A percentile compares a stretch with the other conserved stretches of the same genome.
Evolutionary conservation across 129 eudicot genomes (phyloP).

Genomic region (Gnaphalium uliginosum): DNA sequence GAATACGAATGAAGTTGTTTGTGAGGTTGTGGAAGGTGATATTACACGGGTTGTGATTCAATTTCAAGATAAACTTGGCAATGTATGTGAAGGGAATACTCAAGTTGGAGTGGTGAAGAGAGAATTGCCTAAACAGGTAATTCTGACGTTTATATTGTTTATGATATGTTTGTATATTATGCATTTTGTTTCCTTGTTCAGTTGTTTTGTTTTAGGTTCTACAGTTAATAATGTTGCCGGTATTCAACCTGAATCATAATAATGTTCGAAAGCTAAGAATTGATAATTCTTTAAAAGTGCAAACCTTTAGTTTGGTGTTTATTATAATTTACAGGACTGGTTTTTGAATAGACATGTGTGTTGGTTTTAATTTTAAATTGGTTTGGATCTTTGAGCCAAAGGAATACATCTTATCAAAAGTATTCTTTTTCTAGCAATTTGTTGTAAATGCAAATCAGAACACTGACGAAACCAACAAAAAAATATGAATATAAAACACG

Average conservation of each 20-base stretch:
- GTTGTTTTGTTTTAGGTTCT: not conserved
- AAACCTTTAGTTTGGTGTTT: not conserved
- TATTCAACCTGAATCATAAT: not conserved
- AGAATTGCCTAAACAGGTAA: slow-evolving; percentile 77
- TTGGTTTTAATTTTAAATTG: not conserved
- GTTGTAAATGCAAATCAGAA: not conserved
- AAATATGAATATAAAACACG: not conserved
- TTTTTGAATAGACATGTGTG: not conserved
- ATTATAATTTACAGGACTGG: slow-evolving; percentile 20
- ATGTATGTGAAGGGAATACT: slow-evolving; percentile 86
- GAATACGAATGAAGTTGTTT: slow-evolving; percentile 78
- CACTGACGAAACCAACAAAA: not conserved
- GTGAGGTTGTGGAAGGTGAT: slow-evolving; percentile 98
- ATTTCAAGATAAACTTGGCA: slow-evolving; percentile 92
- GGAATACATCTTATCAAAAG: not conserved
- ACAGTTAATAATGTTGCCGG: not conserved
- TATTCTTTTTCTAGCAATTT: not conserved
- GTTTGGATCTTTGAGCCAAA: not conserved
- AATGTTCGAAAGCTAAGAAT: not conserved
- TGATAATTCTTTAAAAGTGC: not conserved
- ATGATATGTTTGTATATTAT: slow-evolving; percentile 6
- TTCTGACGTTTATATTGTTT: not conserved
- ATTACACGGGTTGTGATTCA: slow-evolving; percentile 75
- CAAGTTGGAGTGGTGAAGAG: slow-evolving; percentile 63
- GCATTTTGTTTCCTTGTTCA: not conserved